Evolutionary conservation across 345 rosid genomes (phyloP).

Genomic region (Heritiera littoralis): DNA sequence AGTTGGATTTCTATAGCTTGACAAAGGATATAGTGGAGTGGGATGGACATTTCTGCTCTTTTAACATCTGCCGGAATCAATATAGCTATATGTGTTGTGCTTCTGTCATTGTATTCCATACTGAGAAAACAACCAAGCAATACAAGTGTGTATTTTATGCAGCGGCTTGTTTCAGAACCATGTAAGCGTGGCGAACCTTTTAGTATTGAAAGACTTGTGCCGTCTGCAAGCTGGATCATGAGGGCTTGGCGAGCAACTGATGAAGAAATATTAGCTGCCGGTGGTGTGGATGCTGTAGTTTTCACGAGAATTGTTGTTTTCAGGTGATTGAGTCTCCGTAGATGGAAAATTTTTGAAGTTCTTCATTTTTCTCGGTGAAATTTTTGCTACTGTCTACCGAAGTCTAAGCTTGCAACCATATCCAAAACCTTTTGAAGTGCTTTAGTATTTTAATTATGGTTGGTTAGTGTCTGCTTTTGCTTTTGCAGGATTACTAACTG

Average conservation of each 20-base stretch:
- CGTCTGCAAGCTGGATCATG: conserved; percentile 82
- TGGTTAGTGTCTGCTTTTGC: conserved; percentile 12
- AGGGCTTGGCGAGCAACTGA: conserved; percentile 90
- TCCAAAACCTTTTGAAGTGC: conserved; percentile 4
- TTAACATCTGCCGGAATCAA: conserved; percentile 91
- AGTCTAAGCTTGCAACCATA: neutral
- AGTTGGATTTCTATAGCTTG: conserved; percentile 25
- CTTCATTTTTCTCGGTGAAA: neutral
- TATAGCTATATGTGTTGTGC: conserved; percentile 56
- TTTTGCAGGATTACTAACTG: conserved; percentile 23
- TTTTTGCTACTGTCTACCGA: neutral
- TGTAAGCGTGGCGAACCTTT: conserved; percentile 40
- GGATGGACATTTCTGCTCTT: conserved; percentile 72
- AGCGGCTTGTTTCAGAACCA: conserved; percentile 47
- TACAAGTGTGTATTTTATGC: conserved; percentile 65
- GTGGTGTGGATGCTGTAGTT: conserved; percentile 84
- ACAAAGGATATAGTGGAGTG: conserved; percentile 25
- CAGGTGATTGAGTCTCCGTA: conserved; percentile 51
- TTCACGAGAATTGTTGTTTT: conserved; percentile 76
- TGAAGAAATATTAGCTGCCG: conserved; percentile 65
- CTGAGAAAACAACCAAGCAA: conserved; percentile 84
- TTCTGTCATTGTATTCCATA: conserved; percentile 68
- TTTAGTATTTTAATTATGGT: neutral
- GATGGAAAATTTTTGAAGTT: neutral
- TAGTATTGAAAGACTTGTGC: conserved; percentile 70